Percentiles rank a stretch among this genome's conserved stretches.
These are phyloP conservation scores for Citrus unshiu DNA, from an alignment of 345 rosid species.

Conservation along the genomic window DNA sequence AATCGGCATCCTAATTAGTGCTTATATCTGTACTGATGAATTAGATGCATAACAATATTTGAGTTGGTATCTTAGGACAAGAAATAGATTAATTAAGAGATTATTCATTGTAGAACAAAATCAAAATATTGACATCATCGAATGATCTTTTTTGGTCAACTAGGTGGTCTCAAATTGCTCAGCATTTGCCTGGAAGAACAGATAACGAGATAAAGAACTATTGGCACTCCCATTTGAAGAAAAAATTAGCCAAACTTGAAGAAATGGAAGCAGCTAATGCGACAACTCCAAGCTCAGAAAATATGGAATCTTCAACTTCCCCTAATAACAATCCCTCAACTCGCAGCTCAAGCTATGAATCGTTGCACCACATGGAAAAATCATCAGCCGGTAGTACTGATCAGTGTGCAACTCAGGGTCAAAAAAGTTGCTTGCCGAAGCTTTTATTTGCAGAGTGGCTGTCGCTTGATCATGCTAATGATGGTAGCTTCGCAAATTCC, in stretches of 20 bases:
- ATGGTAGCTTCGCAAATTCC: slow-evolving; percentile 15
- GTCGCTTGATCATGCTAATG: slow-evolving; percentile 28
- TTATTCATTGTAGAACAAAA: background rate
- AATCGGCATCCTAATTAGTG: no score
- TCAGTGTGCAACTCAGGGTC: slow-evolving; percentile 15
- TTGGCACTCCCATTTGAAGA: slow-evolving; percentile 90
- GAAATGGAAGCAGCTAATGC: slow-evolving; percentile 21
- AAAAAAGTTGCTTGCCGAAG: slow-evolving; percentile 39
- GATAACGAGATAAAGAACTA: slow-evolving; percentile 91
- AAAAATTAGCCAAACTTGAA: slow-evolving; percentile 47
- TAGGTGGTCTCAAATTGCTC: slow-evolving; percentile 94
- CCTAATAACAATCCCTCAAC: slow-evolving; percentile 13
- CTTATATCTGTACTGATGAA: no score
- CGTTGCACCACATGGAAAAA: slow-evolving; percentile 15
- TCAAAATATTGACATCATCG: background rate
- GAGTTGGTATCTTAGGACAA: no score
- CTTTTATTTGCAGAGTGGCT: slow-evolving; percentile 80
- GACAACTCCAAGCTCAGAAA: slow-evolving; percentile 30
- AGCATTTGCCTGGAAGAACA: slow-evolving; percentile 87
- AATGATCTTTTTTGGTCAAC: background rate
- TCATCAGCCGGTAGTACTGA: slow-evolving; percentile 14
- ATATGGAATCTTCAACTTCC: slow-evolving; percentile 29
- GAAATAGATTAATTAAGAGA: background rate
- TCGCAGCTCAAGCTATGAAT: slow-evolving; percentile 25
- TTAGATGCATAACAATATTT: no score